These are phyloP conservation scores for Ogataea angusta DNA, from an alignment of 805 yeast species.

Conservation along the genomic window DNA sequence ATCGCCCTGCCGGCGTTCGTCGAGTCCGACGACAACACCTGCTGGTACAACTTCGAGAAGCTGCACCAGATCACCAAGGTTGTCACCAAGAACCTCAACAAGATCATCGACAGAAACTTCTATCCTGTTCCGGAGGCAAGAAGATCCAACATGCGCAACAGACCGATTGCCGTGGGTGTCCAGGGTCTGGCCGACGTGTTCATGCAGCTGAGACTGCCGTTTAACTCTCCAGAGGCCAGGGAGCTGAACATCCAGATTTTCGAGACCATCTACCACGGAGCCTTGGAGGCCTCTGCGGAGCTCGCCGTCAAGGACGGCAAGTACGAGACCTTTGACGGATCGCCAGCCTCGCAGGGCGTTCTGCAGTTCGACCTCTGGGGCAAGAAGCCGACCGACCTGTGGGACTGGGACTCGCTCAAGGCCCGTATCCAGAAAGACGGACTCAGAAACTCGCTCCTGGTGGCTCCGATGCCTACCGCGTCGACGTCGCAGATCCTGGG, in stretches of 20 bases:
- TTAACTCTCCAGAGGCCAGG: conserved; percentile 55
- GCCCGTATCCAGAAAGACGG: conserved; percentile 47
- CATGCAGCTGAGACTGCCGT: conserved; percentile 53
- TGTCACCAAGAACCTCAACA: conserved; percentile 52
- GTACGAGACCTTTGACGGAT: conserved; percentile 50
- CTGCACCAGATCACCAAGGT: conserved; percentile 54
- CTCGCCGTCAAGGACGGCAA: conserved; percentile 50
- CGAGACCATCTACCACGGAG: conserved; percentile 60
- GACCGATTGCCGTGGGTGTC: conserved; percentile 63
- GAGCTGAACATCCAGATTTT: conserved; percentile 56
- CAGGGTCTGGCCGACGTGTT: conserved; percentile 62
- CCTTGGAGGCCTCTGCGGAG: conserved; percentile 55
- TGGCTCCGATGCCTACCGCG: conserved; percentile 69
- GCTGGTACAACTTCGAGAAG: conserved; percentile 54
- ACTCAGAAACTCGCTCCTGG: conserved; percentile 55
- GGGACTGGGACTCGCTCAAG: conserved; percentile 58
- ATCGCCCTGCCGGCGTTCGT: conserved; percentile 57
- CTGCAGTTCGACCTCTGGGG: conserved; percentile 59
- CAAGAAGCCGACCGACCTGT: conserved; percentile 55
- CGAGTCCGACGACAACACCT: conserved; percentile 38
- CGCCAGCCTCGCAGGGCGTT: conserved; percentile 57
- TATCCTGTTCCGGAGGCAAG: conserved; percentile 57
- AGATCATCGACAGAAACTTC: conserved; percentile 52
- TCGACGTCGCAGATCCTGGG: conserved; percentile 63
- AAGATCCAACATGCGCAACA: conserved; percentile 51